A percentile compares a stretch with the other conserved stretches of the same genome.
phyloP scores from a whole-genome alignment of 2,329 filamentous ascomycete species.

The Epichloe brachyelytri region DNA sequence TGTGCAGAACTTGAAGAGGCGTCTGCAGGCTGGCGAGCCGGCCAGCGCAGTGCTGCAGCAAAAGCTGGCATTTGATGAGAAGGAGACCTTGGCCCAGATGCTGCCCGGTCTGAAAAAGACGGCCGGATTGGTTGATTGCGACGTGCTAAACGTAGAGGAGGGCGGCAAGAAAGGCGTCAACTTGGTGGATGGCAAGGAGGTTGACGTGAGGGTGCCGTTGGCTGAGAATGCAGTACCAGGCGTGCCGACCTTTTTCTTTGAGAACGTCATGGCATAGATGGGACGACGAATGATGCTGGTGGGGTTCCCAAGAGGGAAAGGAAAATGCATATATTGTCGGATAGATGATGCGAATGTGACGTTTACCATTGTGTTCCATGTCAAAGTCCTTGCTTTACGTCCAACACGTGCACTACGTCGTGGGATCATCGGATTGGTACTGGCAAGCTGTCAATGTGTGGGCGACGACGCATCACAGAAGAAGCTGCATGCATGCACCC shows the following conservation, averaged over 20 bases:
- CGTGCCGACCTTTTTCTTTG: conserved; percentile 69
- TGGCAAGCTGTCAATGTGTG: neutral
- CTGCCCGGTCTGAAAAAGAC: conserved; percentile 65
- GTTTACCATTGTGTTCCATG: too few species aligned
- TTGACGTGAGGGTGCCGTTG: conserved; percentile 40
- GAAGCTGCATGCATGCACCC: too few species aligned
- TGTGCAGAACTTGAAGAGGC: conserved; percentile 74
- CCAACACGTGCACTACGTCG: too few species aligned
- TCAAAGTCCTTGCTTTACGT: too few species aligned
- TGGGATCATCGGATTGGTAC: too few species aligned
- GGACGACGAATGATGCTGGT: neutral
- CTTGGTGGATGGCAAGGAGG: conserved; percentile 38
- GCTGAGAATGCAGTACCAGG: conserved; percentile 74
- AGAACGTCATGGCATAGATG: conserved; percentile 48
- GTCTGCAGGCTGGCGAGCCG: conserved; percentile 58
- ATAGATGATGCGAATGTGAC: too few species aligned
- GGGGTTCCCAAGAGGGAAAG: neutral
- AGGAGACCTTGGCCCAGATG: conserved; percentile 63
- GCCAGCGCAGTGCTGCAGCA: conserved; percentile 62
- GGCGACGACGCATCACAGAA: too few species aligned
- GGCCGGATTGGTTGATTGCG: conserved; percentile 54
- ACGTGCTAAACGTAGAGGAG: conserved; percentile 59
- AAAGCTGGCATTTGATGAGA: conserved; percentile 79
- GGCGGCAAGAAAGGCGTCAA: conserved; percentile 51
- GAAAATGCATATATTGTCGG: neutral